A percentile compares a stretch with the other conserved stretches of the same genome.
phyloP scores from a whole-genome alignment of 1,284 basidiomycete genomes.

The Sanghuangporus weigelae region DNA sequence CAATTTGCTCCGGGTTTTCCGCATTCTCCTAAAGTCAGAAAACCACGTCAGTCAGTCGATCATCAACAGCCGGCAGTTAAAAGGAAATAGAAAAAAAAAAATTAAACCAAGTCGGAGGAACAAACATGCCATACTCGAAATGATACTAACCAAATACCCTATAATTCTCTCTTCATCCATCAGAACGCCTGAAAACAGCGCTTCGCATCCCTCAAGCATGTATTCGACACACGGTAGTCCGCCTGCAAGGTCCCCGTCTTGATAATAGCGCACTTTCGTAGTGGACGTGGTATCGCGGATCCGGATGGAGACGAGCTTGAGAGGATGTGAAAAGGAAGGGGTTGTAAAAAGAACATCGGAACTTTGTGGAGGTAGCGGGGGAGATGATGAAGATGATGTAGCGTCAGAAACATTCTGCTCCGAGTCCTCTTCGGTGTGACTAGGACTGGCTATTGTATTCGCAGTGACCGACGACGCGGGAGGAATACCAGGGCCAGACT shows the following conservation, averaged over 20 bases:
- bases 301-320: background rate
- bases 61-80: background rate
- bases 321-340: background rate
- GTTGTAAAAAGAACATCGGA: background rate
- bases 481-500: background rate
- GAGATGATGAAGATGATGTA: no score
- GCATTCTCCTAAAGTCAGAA: background rate
- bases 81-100: background rate
- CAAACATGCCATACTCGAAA: no score
- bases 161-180: slow-evolving; percentile 16
- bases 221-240: slow-evolving; percentile 10
- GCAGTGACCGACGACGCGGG: background rate
- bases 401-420: no score
- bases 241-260: background rate
- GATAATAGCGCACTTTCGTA: background rate
- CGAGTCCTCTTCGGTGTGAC: no score
- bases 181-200: background rate
- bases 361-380: no score
- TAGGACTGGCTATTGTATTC: no score
- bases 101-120: background rate
- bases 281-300: background rate
- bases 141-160: slow-evolving; percentile 4
- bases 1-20: background rate
- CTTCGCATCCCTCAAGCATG: background rate
- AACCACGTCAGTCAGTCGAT: background rate